Evolutionary conservation across 441 rosid genomes (phyloP), one percentile per base, ranked within the genome.

Genomic region (Erodium trifolium): DNA sequence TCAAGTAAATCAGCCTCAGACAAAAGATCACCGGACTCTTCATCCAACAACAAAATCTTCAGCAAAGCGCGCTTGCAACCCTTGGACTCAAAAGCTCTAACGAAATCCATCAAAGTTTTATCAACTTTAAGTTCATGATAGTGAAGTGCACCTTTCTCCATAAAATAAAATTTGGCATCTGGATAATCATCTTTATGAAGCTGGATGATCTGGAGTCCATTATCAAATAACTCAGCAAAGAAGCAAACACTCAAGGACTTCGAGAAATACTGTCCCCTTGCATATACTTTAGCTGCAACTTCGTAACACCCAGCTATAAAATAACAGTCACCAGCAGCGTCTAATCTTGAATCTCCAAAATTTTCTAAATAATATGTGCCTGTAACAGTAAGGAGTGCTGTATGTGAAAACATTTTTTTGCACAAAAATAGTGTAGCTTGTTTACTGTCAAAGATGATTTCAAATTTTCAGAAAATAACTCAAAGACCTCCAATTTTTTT

Each of bases 291-390:
- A 2, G 81, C 88, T n/a, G 88, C 88, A 63, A 49, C 68, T 67
- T 60, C 43, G 66, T 79, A 77, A 17, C 65, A 18, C 65, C 74
- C 75, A n/a, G 87, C 85, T 51, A 67, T 80, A 65, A 2, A 37
- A 72, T 83, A 82, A 67, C 87, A 85, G 37, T 82, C 83, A 12
- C 80, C 87, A 1, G 87, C 89, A 60, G 43, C 80, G 74, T 71
- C 78, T 27, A 70, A 17, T 10, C 67, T 57, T 27, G 80, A 70
- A 13, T 82, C 79, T 35, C 79, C 84, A 63, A 81, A 80, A 53
- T 73, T 73, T 39, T 82, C 84, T 75, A 80, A 27, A 69, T 79
- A 83, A 49, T 79, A 75, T 23, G 41, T 71, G n/a, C 90, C 88
- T 86, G 77, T 57, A 71, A 2, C 31, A 59, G 27, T 12, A 64